A percentile compares a stretch with the other conserved stretches of the same genome.
phyloP scores from a whole-genome alignment of 305 asterid species.

The Euphrasia arctica region DNA sequence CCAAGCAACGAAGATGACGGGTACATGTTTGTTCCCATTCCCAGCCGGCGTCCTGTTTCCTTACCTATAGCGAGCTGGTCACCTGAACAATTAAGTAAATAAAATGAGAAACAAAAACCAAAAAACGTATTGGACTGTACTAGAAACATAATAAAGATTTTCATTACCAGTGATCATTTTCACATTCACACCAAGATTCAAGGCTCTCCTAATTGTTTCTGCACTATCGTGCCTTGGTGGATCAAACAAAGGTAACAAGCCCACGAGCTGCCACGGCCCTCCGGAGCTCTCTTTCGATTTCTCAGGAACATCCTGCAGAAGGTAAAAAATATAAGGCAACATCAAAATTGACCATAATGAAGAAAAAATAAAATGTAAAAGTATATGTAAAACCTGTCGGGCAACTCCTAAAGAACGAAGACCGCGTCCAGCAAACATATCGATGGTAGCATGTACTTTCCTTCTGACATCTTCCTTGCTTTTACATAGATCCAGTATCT shows the following conservation, averaged over 20 bases:
- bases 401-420: conserved; percentile 55
- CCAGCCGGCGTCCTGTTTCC: conserved; percentile 90
- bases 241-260: conserved; percentile 86
- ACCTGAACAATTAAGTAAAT: conserved; percentile 33
- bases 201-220: conserved; percentile 60
- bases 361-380: background rate
- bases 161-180: conserved; percentile 62
- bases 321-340: background rate
- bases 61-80: conserved; percentile 92
- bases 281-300: conserved; percentile 62
- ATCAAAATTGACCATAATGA: background rate
- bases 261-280: conserved; percentile 78
- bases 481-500: conserved; percentile 52
- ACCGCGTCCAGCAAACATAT: conserved; percentile 55
- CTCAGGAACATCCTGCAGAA: conserved; percentile 51
- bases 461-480: conserved; percentile 52
- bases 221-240: conserved; percentile 99
- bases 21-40: conserved; percentile 97
- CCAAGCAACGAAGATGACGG: conserved; percentile 94
- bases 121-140: background rate
- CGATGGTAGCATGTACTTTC: conserved; percentile 42
- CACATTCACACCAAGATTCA: conserved; percentile 83
- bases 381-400: conserved; percentile 37
- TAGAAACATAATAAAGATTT: background rate
- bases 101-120: too few species aligned